Evolutionary conservation across 306 rosid genomes (phyloP), one percentile per base, ranked within the genome.

Genomic region (Citrullus mucosospermus): DNA sequence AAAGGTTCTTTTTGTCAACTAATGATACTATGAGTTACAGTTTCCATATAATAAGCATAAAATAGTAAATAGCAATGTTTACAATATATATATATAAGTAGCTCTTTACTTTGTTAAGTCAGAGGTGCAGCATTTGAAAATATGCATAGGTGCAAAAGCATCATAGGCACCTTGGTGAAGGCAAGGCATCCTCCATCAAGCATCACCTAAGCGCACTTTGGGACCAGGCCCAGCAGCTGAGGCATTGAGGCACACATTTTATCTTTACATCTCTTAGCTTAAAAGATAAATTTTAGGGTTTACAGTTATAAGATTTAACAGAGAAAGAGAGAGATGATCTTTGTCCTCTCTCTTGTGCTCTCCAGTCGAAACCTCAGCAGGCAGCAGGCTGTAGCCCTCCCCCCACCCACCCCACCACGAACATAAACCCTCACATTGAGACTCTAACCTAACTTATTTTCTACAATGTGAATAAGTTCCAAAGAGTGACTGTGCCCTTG

Each of bases 21-120:
- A 83, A 84, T 72, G 82, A 63, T 62, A 82, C 63, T 85, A 84
- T 51, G 79, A 84, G 81, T 67, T 75, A 77, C 2, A 15, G 43
- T 22, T 60, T 9, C 25, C 50, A 62, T 39, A 44, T n/a, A 39
- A 20, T 58, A 58, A 38, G 70, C 58, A 59, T 61, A 7, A 38
- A 76, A 56, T 20, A 57, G 67, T 75, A 75, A 28, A 53, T 32
- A 32, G 15, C 58, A 71, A 48, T 0, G 18, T 46, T 14, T 71
- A 30, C 17, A 50, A 30, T 51, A 51, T 50, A 16, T 51, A 16
- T 22, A 22, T 22, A 22, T 22, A 22, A 8, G 41, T 22, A 72
- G 28, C n/a, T 72, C 44, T 72, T 28, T 28, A 51, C 60, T 72
- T 72, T 51, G 44, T 50, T 46, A 72, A 72, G 59, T 46, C 39